Evolutionary conservation across 2,329 filamentous ascomycete species (phyloP).

Genomic region (Diaporthe citrichinensis): DNA sequence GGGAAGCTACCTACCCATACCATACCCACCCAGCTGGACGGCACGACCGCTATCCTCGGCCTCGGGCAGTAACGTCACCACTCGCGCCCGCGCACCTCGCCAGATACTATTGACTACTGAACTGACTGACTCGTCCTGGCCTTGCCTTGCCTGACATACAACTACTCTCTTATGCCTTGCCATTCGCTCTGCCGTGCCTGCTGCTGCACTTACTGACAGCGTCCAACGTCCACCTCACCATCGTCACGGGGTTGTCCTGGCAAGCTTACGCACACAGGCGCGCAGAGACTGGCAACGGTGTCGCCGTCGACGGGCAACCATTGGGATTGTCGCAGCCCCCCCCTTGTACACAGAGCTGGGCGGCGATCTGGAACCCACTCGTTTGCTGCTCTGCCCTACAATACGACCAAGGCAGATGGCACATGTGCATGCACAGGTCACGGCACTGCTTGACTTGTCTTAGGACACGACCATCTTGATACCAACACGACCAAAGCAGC

Average conservation of each 20-base stretch:
- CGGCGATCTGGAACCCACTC: constrained; percentile 28
- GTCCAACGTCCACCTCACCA: constrained; percentile 23
- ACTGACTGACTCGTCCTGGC: constrained; percentile 14
- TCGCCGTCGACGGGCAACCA: constrained; percentile 27
- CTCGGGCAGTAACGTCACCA: constrained; percentile 31
- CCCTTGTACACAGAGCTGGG: constrained; percentile 10
- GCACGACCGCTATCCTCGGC: constrained; percentile 9
- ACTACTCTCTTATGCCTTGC: constrained; percentile 6
- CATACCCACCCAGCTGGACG: constrained; percentile 19
- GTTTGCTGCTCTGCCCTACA: constrained; percentile 26
- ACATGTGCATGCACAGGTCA: constrained; percentile 34
- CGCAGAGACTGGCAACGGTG: constrained; percentile 17
- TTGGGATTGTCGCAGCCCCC: constrained; percentile 32
- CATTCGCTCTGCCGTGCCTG: background rate
- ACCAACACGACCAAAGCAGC: constrained; percentile 15
- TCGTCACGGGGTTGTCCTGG: constrained; percentile 28
- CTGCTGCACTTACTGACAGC: background rate
- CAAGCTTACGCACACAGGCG: background rate
- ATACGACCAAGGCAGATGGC: constrained; percentile 26
- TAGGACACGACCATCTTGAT: constrained; percentile 28
- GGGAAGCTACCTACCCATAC: constrained; percentile 10
- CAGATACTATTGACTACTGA: background rate
- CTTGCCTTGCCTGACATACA: background rate
- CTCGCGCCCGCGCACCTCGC: constrained; percentile 20
- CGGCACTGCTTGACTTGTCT: constrained; percentile 30